Percentiles rank a stretch among this genome's conserved stretches.
phyloP scores from a whole-genome alignment of 2,329 filamentous ascomycete genomes.

The Simplicillium aogashimaense region DNA sequence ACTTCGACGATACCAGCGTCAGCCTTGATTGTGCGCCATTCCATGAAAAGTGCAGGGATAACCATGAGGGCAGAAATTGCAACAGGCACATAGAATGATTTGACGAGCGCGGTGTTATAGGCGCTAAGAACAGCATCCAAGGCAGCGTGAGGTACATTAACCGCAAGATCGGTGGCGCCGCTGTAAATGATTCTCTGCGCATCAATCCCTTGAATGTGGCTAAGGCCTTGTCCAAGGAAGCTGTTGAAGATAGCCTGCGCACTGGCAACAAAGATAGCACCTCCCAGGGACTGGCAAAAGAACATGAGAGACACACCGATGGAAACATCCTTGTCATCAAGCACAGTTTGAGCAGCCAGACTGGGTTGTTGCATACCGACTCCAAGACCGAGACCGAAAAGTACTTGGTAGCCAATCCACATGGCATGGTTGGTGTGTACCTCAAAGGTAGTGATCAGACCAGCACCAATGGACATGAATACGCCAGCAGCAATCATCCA shows the following conservation, averaged over 20 bases:
- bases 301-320: constrained; percentile 31
- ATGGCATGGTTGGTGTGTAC: constrained; percentile 17
- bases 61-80: not conserved
- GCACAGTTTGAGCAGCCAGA: constrained; percentile 31
- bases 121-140: not conserved
- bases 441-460: constrained; percentile 28
- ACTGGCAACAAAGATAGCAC: constrained; percentile 32
- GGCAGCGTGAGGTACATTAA: not conserved
- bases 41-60: not conserved
- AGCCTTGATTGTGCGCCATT: not conserved
- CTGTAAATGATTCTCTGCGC: not conserved
- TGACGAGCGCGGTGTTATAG: not conserved
- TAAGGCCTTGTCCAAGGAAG: constrained; percentile 15
- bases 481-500: constrained; percentile 24
- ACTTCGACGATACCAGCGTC: too few species aligned
- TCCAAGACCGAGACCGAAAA: constrained; percentile 32
- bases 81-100: constrained; percentile 4
- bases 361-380: constrained; percentile 29
- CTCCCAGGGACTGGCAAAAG: constrained; percentile 34
- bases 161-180: not conserved
- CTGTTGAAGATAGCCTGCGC: constrained; percentile 32
- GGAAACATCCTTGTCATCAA: constrained; percentile 28
- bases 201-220: not conserved
- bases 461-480: constrained; percentile 19
- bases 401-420: constrained; percentile 34